Base-by-base conservation (phyloP, 257 asterid genomes). In the Scutellaria galericulata region DNA sequence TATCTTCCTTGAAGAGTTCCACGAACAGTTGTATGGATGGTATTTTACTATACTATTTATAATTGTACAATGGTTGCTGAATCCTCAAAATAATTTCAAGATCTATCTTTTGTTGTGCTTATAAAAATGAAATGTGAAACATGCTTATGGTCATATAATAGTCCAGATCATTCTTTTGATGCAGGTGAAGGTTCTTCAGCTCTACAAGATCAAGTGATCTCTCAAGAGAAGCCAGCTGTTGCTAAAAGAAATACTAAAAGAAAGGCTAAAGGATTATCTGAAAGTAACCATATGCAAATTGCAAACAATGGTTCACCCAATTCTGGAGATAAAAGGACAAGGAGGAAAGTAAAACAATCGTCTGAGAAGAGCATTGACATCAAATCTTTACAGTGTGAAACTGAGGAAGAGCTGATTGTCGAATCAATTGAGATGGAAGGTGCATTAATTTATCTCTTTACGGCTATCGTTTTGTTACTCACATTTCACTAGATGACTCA, bases 1-100 rank as follows among this genome's bases (percentile, higher is more conserved):
- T 78, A 77, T 78, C 86, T 70, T 75, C 88, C 64, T 79, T 84
- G 85, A 85, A 84, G 86, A 76, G 66, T 73, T 82, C 68, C 77
- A 66, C 86, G 76, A 54, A 71, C 48, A 71, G 54, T 71, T 68
- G 82, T 79, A 62, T n/a, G 6, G 75, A 86, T 70, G 96, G 95
- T 89, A 86, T 57, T 53, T 70, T 45, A 42, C 50, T 13, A 2
- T 52, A 53, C 12, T 35, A 13, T 63, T 59, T 51, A 52, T 75
- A 39, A 55, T 46, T 44, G 10, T 64, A 31, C 27, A 13, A 48
- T 61, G 68, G n/a, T 48, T n/a, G 24, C 68, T 13, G 45, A 58
- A 35, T 53, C 39, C 31, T 61, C 63, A 22, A 20, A 75, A 31
- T 31, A 37, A 7, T 52, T 52, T 74, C 7, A 10, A 42, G 35